phyloP scores from a whole-genome alignment of 2,329 filamentous ascomycete genomes.

The Aspergillus pseudoterreus region DNA sequence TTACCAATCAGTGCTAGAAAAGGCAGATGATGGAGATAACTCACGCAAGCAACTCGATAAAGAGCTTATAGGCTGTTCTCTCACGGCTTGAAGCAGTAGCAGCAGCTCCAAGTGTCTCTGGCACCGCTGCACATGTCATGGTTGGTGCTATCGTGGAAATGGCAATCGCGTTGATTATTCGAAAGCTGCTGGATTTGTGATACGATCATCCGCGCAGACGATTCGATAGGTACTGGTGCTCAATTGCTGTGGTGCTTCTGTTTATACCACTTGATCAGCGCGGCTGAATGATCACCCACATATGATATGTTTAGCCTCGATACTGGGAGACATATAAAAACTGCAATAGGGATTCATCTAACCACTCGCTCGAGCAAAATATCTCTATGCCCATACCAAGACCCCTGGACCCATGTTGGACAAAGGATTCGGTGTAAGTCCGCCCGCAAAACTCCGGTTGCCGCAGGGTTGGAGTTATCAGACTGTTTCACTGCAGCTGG shows the following conservation, averaged over 20 bases:
- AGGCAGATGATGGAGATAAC: constrained; percentile 1
- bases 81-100: background rate
- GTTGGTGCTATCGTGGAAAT: no score
- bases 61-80: constrained; percentile 17
- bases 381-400: background rate
- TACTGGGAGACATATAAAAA: no score
- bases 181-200: no score
- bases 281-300: no score
- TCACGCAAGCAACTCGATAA: constrained; percentile 30
- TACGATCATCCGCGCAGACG: no score
- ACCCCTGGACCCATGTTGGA: background rate
- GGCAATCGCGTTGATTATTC: no score
- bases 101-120: background rate
- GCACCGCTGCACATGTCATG: constrained; percentile 1
- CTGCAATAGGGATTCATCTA: background rate
- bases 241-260: no score
- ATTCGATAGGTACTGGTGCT: no score
- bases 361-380: background rate
- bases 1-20: constrained; percentile 8
- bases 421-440: constrained; percentile 8
- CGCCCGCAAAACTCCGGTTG: constrained; percentile 16
- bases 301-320: no score
- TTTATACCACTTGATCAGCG: no score
- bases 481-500: no score
- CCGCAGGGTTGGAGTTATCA: background rate